Percentiles rank a stretch among this genome's conserved stretches.
These are phyloP conservation scores for Globisporangium abappressorium DNA, from an alignment of 352 stramenopile species.

Conservation along the genomic window DNA sequence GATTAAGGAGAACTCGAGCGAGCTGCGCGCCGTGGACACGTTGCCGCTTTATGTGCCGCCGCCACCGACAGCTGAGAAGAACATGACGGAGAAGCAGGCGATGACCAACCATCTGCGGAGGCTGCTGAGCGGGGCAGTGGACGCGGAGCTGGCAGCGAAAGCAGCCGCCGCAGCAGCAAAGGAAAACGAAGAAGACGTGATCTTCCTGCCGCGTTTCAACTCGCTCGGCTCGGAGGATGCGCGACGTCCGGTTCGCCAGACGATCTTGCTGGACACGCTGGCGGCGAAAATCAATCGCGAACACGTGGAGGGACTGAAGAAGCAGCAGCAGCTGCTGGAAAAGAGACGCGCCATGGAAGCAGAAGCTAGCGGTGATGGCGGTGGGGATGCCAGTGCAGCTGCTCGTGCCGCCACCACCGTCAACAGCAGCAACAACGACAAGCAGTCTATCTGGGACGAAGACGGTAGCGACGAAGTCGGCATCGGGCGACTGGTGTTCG, in stretches of 20 bases:
- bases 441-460: slow-evolving; percentile 14
- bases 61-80: slow-evolving; percentile 17
- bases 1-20: slow-evolving; percentile 37
- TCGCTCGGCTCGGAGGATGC: slow-evolving; percentile 61
- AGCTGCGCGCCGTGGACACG: slow-evolving; percentile 31
- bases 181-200: slow-evolving; percentile 30
- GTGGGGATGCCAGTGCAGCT: not conserved
- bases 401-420: not conserved
- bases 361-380: not conserved
- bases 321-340: slow-evolving; percentile 20
- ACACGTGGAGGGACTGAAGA: slow-evolving; percentile 47
- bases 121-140: slow-evolving; percentile 12
- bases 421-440: not conserved
- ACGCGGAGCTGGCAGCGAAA: slow-evolving; percentile 4
- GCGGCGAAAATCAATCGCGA: slow-evolving; percentile 48
- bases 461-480: slow-evolving; percentile 20
- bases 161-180: slow-evolving; percentile 13
- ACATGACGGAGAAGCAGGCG: slow-evolving; percentile 15
- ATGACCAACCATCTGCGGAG: slow-evolving; percentile 23
- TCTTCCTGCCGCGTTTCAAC: slow-evolving; percentile 59
- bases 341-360: slow-evolving; percentile 21
- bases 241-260: slow-evolving; percentile 46
- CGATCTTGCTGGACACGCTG: slow-evolving; percentile 54
- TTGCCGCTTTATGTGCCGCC: slow-evolving; percentile 31
- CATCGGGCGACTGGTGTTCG: slow-evolving; percentile 42